A percentile compares a stretch with the other conserved stretches of the same genome.
Evolutionary conservation across 192 early-diverging fungal species (phyloP).

Genomic region (Dimargaris verticillata): DNA sequence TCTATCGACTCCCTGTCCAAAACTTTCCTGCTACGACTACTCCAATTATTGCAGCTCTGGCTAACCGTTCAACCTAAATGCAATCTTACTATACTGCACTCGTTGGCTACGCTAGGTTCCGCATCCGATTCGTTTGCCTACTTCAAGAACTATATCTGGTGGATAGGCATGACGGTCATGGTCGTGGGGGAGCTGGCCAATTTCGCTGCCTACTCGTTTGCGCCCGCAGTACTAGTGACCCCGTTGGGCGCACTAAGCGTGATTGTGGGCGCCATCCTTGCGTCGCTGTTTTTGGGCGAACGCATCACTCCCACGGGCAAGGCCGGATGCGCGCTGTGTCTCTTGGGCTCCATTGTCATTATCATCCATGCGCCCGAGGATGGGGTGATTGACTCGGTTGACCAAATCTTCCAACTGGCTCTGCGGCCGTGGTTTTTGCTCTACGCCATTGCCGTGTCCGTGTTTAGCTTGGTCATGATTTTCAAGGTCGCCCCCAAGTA

Average conservation of each 20-base stretch:
- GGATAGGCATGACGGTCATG: slow-evolving; percentile 79
- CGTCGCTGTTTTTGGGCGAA: slow-evolving; percentile 79
- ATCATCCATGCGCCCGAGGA: slow-evolving; percentile 79
- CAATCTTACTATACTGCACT: neutral
- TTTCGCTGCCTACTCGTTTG: slow-evolving; percentile 90
- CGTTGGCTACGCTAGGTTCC: slow-evolving; percentile 16
- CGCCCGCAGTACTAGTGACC: slow-evolving; percentile 88
- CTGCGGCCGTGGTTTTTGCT: slow-evolving; percentile 67
- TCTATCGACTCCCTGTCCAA: too few relatives aligned
- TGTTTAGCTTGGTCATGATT: slow-evolving; percentile 58
- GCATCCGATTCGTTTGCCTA: slow-evolving; percentile 65
- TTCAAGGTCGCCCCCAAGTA: slow-evolving; percentile 58
- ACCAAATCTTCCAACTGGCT: slow-evolving; percentile 67
- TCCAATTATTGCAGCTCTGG: too few relatives aligned
- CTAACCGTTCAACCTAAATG: neutral
- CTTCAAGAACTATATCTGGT: slow-evolving; percentile 79
- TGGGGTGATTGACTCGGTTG: slow-evolving; percentile 57
- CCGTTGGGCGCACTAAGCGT: slow-evolving; percentile 84
- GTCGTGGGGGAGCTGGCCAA: slow-evolving; percentile 84
- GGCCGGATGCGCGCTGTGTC: slow-evolving; percentile 76
- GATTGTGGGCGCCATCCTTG: slow-evolving; percentile 72
- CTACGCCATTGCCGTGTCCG: slow-evolving; percentile 52
- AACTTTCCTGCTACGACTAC: too few relatives aligned
- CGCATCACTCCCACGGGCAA: slow-evolving; percentile 63
- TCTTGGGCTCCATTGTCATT: slow-evolving; percentile 76